Evolutionary conservation across 495 filamentous ascomycete species (phyloP).

Genomic region (Cercophora scortea): DNA sequence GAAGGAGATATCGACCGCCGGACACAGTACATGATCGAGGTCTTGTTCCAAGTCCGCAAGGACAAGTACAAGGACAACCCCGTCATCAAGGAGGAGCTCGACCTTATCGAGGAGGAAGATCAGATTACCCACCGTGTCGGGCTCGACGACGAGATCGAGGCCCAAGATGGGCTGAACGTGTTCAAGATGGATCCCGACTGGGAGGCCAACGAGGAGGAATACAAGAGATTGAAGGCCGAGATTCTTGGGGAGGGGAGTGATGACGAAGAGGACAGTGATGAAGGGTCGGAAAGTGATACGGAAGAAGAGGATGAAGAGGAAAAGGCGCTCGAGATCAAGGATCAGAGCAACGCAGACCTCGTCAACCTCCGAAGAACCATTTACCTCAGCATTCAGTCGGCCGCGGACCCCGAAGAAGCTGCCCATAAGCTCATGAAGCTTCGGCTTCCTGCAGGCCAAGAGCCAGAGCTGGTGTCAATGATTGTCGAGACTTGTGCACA

Average conservation of each 20-base stretch:
- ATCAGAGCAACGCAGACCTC: constrained; percentile 91
- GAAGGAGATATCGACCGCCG: constrained; percentile 94
- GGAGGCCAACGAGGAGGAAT: constrained; percentile 85
- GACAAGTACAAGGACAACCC: constrained; percentile 94
- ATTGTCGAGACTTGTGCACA: constrained; percentile 93
- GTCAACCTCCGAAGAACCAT: constrained; percentile 90
- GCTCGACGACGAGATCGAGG: constrained; percentile 73
- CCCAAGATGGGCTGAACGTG: constrained; percentile 80
- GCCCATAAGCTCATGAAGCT: constrained; percentile 94
- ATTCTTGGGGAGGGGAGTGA: constrained; percentile 89
- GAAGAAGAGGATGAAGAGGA: constrained; percentile 66
- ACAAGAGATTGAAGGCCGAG: constrained; percentile 81
- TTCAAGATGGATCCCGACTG: constrained; percentile 91
- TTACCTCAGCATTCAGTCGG: constrained; percentile 95
- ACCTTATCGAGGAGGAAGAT: constrained; percentile 94
- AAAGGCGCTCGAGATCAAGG: constrained; percentile 84
- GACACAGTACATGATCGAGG: constrained; percentile 98
- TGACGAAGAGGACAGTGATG: constrained; percentile 60
- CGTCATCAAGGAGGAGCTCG: constrained; percentile 83
- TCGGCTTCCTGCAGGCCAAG: constrained; percentile 77
- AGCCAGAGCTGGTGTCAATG: constrained; percentile 90
- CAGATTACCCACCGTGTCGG: constrained; percentile 83
- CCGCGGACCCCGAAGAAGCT: constrained; percentile 88
- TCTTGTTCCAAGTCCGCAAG: constrained; percentile 92
- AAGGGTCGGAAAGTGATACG: constrained; percentile 69